Conservation (phyloP, 805 yeast genomes). For the Huiozyma sinensis region DNA sequence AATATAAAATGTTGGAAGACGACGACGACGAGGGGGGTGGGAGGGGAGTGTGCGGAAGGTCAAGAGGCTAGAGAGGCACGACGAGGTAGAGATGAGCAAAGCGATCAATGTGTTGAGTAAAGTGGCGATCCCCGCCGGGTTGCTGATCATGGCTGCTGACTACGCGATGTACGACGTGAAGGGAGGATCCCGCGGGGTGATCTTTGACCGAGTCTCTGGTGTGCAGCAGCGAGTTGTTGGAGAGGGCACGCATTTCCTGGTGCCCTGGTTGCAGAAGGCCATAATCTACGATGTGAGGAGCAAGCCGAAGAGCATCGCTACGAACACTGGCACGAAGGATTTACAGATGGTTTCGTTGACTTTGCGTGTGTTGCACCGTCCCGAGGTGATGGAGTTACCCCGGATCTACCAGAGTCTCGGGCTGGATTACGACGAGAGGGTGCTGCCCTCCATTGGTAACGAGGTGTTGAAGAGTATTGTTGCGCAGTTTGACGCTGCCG, state of each 20-base stretch:
- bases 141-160: slow-evolving; percentile 61
- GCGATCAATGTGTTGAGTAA: slow-evolving; percentile 22
- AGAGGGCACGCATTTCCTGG: slow-evolving; percentile 90
- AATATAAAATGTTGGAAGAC: too few relatives aligned
- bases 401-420: slow-evolving; percentile 85
- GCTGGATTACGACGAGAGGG: slow-evolving; percentile 89
- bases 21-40: too few relatives aligned
- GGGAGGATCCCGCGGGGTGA: slow-evolving; percentile 93
- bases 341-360: slow-evolving; percentile 92
- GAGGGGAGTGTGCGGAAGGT: background rate
- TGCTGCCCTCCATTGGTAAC: slow-evolving; percentile 84
- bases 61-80: background rate
- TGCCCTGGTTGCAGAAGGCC: slow-evolving; percentile 95
- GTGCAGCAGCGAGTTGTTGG: slow-evolving; percentile 83
- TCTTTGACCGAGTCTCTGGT: slow-evolving; percentile 85
- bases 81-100: slow-evolving; percentile 10
- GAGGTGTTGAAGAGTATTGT: slow-evolving; percentile 84
- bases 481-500: slow-evolving; percentile 93
- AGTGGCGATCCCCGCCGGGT: slow-evolving; percentile 63
- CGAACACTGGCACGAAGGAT: slow-evolving; percentile 95
- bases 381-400: slow-evolving; percentile 77
- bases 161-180: slow-evolving; percentile 86
- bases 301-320: slow-evolving; percentile 85
- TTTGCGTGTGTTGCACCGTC: slow-evolving; percentile 85
- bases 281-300: slow-evolving; percentile 87